Base-by-base conservation (phyloP, 371 early-diverging fungal genomes). In the Rhizomucor miehei region DNA sequence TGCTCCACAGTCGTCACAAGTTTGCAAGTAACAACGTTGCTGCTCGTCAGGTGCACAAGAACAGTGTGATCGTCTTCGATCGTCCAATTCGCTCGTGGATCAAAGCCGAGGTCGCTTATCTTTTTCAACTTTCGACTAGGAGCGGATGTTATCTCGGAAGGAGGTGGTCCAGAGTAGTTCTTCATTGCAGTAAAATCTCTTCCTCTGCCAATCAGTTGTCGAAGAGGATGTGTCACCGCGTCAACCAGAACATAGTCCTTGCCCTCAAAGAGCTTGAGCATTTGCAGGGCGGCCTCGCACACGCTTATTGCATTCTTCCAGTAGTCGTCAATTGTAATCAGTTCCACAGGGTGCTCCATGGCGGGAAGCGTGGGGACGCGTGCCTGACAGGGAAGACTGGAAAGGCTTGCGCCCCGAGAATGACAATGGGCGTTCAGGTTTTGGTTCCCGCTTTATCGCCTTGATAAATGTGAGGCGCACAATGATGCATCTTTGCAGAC, bases 11-110 rank as follows among this genome's bases (percentile, higher is more conserved):
- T 73, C 0, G 65, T 62, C 0, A 75, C 63, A 10, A 60, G 53
- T 39, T 66, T 63, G 9, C 60, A 52, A 0, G 44, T 65, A 16
- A 67, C 51, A 3, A 20, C 24, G 14, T 37, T 19, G 16, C 51
- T 41, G 14, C 41, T 25, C 0, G 23, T 43, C 13, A 52, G 14
- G 14, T 25, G 57, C 21, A 56, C 44, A 16, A 50, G 59, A n/a
- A 49, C 50, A 21, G 51, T 51, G 14, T 17, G 24, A 1, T 48
- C 6, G 40, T 57, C 53, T 0, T 57, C 14, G n/a, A 56, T 54
- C 1, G 25, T 24, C 77, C 77, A 77, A 24, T 64, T 61, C 0
- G 50, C 38, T 4, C 62, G 59, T 20, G 61, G 50, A 16, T 66
- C 29, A 34, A 55, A 57, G 1, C 38, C n/a, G 1, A 58, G 25